These are phyloP conservation scores for Mycotypha africana DNA, from an alignment of 371 early-diverging fungal species.

Conservation along the genomic window DNA sequence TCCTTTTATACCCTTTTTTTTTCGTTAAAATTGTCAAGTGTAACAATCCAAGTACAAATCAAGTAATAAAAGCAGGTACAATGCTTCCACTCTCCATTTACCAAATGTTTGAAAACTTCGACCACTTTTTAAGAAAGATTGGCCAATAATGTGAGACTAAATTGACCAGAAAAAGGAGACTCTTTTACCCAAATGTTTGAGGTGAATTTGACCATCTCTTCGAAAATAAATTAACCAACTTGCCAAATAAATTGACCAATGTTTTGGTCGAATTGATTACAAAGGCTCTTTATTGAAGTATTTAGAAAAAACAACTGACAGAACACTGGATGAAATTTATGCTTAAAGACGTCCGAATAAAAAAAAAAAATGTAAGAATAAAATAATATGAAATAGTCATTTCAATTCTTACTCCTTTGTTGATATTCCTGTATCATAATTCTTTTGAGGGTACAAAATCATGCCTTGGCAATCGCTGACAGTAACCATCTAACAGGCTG, in stretches of 20 bases:
- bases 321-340: conserved; percentile 11
- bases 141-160: conserved; percentile 2
- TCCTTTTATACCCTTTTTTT: no score
- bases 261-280: conserved; percentile 10
- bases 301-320: conserved; percentile 6
- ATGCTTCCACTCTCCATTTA: background rate
- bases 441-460: conserved; percentile 1
- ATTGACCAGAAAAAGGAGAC: no score
- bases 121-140: background rate
- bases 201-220: conserved; percentile 1
- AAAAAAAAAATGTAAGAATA: conserved; percentile 2
- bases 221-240: conserved; percentile 1
- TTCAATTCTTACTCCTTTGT: conserved; percentile 1
- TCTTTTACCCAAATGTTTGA: conserved; percentile 6
- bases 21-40: no score
- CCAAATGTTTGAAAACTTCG: background rate
- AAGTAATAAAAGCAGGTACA: no score
- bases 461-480: conserved; percentile 9
- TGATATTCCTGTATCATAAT: conserved; percentile 1
- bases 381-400: conserved; percentile 2
- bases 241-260: conserved; percentile 9
- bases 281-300: conserved; percentile 7
- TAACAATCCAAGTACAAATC: no score
- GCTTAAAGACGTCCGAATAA: conserved; percentile 10
- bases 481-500: conserved; percentile 8